Conservation (phyloP, 1,284 basidiomycete genomes). For the Ceratobasidium sp. region DNA sequence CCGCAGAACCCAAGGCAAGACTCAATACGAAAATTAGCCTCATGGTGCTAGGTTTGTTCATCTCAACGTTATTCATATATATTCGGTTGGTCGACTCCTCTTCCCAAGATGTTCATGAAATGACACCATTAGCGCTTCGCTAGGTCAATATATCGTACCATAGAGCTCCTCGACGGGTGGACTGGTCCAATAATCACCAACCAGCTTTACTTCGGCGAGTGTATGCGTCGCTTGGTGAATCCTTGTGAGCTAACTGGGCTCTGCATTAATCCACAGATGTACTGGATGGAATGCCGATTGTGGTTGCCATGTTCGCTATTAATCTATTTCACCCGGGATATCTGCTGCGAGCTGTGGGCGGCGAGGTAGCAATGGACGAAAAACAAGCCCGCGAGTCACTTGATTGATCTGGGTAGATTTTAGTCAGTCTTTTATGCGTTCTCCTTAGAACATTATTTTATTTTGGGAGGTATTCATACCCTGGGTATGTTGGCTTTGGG, state of each 20-base stretch:
- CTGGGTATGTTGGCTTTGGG: too few relatives aligned
- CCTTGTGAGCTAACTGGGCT: neutral
- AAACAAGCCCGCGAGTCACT: slow-evolving; percentile 1
- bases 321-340: slow-evolving; percentile 45
- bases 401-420: neutral
- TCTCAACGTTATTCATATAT: slow-evolving; percentile 50
- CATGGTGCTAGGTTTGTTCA: slow-evolving; percentile 45
- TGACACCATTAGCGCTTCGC: neutral
- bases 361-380: neutral
- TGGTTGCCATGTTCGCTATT: slow-evolving; percentile 44
- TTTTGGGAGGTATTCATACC: neutral
- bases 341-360: neutral
- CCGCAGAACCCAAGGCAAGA: slow-evolving; percentile 35
- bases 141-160: slow-evolving; percentile 52
- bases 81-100: slow-evolving; percentile 47
- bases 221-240: neutral
- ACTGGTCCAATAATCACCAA: slow-evolving; percentile 50
- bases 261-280: slow-evolving; percentile 38
- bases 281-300: slow-evolving; percentile 46
- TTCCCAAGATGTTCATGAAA: neutral
- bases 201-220: slow-evolving; percentile 50
- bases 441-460: neutral
- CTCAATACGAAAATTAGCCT: slow-evolving; percentile 39
- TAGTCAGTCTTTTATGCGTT: neutral
- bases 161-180: slow-evolving; percentile 52